These are phyloP conservation scores for Scedosporium boydii DNA, from an alignment of 2,329 filamentous ascomycete species.

Conservation along the genomic window DNA sequence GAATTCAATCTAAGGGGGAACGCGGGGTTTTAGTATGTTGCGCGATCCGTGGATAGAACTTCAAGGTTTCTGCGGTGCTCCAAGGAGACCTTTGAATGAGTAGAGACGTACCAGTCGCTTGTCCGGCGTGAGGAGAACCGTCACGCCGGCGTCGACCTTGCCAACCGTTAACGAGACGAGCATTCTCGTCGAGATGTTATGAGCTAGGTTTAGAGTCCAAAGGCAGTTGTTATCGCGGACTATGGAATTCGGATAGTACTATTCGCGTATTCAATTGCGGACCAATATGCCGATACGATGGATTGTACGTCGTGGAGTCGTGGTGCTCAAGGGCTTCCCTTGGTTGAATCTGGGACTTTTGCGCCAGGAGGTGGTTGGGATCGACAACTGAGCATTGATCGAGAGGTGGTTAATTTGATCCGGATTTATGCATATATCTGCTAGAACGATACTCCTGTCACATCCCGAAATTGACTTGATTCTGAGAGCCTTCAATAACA, in stretches of 20 bases:
- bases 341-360: conserved; percentile 4
- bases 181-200: conserved; percentile 41
- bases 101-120: conserved; percentile 67
- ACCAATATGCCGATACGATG: too few species aligned
- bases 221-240: too few species aligned
- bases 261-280: too few species aligned
- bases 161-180: conserved; percentile 95
- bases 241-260: too few species aligned
- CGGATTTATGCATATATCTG: neutral
- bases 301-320: neutral
- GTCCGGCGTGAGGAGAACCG: conserved; percentile 90
- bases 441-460: neutral
- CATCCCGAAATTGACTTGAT: too few species aligned
- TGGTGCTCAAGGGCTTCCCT: neutral
- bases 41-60: too few species aligned
- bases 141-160: conserved; percentile 98
- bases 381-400: conserved; percentile 6
- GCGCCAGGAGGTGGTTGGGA: conserved; percentile 4
- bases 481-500: too few species aligned
- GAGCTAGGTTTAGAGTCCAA: neutral
- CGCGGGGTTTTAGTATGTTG: neutral
- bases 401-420: neutral
- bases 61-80: too few species aligned
- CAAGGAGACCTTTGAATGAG: neutral
- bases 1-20: conserved; percentile 73